A percentile compares a stretch with the other conserved stretches of the same genome.
Evolutionary conservation across 441 rosid species (phyloP).

Genomic region (Flueggea neowawraea): DNA sequence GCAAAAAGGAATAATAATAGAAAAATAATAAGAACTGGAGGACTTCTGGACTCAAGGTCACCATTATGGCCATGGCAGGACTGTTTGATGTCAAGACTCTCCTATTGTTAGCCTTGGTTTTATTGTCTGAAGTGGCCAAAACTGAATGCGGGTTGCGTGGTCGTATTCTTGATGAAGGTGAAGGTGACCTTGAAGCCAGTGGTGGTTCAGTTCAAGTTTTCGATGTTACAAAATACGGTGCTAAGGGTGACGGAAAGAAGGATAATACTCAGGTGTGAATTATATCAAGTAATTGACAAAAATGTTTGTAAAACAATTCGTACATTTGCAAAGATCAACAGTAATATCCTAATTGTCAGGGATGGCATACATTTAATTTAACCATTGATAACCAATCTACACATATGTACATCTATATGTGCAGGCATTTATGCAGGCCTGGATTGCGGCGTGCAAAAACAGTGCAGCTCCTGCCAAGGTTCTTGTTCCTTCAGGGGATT

Average conservation of each 20-base stretch:
- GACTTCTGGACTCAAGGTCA: no score
- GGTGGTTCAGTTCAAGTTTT: constrained; percentile 6
- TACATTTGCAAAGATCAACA: no score
- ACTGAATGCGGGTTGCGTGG: neutral
- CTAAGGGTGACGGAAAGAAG: constrained; percentile 18
- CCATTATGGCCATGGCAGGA: no score
- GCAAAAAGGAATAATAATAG: no score
- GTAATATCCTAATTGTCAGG: no score
- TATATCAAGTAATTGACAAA: neutral
- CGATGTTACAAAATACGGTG: constrained; percentile 25
- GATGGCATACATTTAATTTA: no score
- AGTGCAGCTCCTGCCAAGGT: constrained; percentile 28
- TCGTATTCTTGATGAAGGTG: neutral
- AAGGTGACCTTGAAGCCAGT: neutral
- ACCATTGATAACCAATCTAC: no score
- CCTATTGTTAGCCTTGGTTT: no score
- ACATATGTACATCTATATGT: neutral
- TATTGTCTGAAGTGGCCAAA: no score
- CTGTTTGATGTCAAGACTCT: no score
- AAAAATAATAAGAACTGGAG: no score
- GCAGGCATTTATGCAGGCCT: constrained; percentile 34
- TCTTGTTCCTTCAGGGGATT: constrained; percentile 31
- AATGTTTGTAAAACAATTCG: neutral
- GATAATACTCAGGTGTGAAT: constrained; percentile 15
- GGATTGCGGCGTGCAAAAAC: constrained; percentile 24